phyloP scores from a whole-genome alignment of 352 stramenopile species.

The Phytophthora lateralis region DNA sequence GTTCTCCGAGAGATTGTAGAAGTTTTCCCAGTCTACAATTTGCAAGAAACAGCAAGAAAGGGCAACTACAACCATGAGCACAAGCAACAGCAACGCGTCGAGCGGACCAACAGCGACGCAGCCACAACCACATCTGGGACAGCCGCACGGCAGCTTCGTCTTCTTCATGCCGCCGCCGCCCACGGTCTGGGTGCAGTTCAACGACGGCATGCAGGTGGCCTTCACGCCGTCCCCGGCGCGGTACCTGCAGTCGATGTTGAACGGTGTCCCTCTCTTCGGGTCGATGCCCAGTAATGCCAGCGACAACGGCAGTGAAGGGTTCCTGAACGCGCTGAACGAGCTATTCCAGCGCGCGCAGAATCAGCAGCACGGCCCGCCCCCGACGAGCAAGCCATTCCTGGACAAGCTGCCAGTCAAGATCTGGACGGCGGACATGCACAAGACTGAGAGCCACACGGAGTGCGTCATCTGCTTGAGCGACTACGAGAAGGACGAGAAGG shows the following conservation, averaged over 20 bases:
- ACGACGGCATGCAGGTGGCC: conserved; percentile 52
- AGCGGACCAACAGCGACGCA: conserved; percentile 27
- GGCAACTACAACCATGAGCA: conserved; percentile 25
- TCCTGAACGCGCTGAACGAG: conserved; percentile 60
- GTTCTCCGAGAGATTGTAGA: no score
- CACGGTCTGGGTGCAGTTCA: conserved; percentile 67
- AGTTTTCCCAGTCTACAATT: conserved; percentile 40
- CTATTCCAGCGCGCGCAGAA: conserved; percentile 67
- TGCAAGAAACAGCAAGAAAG: conserved; percentile 20
- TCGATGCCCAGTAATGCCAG: conserved; percentile 2
- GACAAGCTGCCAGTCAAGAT: conserved; percentile 69
- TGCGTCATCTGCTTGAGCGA: conserved; percentile 82
- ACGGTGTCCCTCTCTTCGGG: conserved; percentile 30
- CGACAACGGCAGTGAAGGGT: conserved; percentile 27
- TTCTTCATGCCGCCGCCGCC: conserved; percentile 69
- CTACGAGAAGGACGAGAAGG: conserved; percentile 66
- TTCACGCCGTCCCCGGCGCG: conserved; percentile 51
- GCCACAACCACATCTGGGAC: neutral
- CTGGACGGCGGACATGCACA: conserved; percentile 49
- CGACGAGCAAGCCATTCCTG: conserved; percentile 72
- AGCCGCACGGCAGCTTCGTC: conserved; percentile 33
- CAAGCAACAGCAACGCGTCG: conserved; percentile 29
- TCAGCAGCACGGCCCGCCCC: conserved; percentile 66
- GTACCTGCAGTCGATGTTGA: conserved; percentile 48
- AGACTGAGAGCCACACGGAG: conserved; percentile 58